Evolutionary conservation across 1,139 yeast genomes (phyloP), one percentile per base, ranked within the genome.

Genomic region (Nakaseomyces nivariensis): DNA sequence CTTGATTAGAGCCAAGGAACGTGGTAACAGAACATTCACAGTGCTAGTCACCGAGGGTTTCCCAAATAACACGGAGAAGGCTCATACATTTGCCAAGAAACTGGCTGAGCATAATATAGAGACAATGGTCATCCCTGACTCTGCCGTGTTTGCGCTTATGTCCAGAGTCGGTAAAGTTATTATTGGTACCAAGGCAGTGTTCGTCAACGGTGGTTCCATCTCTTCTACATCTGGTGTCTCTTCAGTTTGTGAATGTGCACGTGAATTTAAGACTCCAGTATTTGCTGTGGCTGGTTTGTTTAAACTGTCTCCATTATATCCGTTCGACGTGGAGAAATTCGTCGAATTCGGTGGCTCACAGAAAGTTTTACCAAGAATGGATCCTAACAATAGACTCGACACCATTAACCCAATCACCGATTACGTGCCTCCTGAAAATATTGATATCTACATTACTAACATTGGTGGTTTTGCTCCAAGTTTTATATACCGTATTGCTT

Each of bases 401-500:
- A 90, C 90, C 29, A 77, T 92, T 47, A 94, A 94, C 67, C 97
- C 97, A n/a, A 72, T 88, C 54, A 85, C 80, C 58, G 97, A 90
- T 65, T 92, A 90, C 65, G 82, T 94, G 43, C 83, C 92, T 4
- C 98, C 99, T 0, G 97, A 90, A 62, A 82, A 87, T 63, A 86
- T 94, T 56, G 97, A 92, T 67, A 87, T 94, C 56, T 89, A 85
- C 67, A 87, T 92, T 61, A 90, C 98, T 22, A 92, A 94, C 65
- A 78, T 89, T 54, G 98, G 98, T 45, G 97, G 97, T 31, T 90
- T 86, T 66, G 87, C 97, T 27, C 98, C 98, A 47, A 88, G 95
- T 57, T 94, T 92, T 70, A 85, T 92, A 49, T 94, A 94, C 70
- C 82, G 98, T 70, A 85, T 92, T 53, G 96, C 92, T 42, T 78